These are phyloP conservation scores for Calonectria leucothoes DNA, from an alignment of 2,329 filamentous ascomycete species.

Conservation along the genomic window DNA sequence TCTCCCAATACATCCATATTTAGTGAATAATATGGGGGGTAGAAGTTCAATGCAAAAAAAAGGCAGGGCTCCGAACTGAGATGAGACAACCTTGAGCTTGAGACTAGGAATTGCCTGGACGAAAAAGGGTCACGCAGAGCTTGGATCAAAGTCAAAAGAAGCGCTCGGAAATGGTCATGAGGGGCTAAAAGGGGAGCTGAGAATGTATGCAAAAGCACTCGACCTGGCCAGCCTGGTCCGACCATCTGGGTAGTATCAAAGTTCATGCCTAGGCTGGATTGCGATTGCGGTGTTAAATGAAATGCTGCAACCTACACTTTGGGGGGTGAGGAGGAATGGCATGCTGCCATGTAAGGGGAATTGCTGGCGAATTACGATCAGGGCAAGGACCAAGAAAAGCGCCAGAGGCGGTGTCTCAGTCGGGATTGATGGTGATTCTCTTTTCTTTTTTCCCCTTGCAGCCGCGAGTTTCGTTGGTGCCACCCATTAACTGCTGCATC, in stretches of 20 bases:
- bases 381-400: neutral
- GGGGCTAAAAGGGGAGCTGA: neutral
- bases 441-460: slow-evolving; percentile 5
- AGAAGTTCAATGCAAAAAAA: neutral
- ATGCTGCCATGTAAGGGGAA: neutral
- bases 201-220: neutral
- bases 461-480: neutral
- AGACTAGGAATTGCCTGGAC: neutral
- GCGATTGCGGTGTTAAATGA: neutral
- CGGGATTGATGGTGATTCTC: neutral
- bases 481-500: neutral
- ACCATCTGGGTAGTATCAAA: slow-evolving; percentile 16
- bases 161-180: neutral
- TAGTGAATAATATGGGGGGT: neutral
- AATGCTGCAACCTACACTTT: neutral
- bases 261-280: slow-evolving; percentile 16
- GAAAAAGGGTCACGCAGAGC: neutral
- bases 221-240: neutral
- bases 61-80: neutral
- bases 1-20: neutral
- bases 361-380: neutral
- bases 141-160: neutral
- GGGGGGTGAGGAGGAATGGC: neutral
- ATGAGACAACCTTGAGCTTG: neutral
- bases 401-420: neutral